These are phyloP conservation scores for Euphorbia celastroides DNA, from an alignment of 441 rosid species.

Conservation along the genomic window DNA sequence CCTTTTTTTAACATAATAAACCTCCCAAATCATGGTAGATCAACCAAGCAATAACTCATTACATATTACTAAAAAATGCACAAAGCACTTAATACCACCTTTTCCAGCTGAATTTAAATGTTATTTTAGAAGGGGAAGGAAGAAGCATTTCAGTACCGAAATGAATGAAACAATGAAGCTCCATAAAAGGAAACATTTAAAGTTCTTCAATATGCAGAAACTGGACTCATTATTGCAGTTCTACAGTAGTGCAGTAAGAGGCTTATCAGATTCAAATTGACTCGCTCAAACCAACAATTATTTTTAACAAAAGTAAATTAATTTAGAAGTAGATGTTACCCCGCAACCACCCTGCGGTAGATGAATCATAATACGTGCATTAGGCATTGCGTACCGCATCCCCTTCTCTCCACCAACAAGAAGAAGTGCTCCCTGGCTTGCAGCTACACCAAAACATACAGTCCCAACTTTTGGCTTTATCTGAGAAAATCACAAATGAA, in stretches of 20 bases:
- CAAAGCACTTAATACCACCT: neutral
- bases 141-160: neutral
- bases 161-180: neutral
- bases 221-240: neutral
- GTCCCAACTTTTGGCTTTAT: constrained; percentile 92
- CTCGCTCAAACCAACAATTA: neutral
- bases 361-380: constrained; percentile 85
- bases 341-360: constrained; percentile 89
- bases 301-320: constrained; percentile 7
- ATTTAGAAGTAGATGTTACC: constrained; percentile 38
- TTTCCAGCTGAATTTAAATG: neutral
- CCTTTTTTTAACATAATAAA: too few relatives aligned
- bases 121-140: neutral
- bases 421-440: constrained; percentile 91
- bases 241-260: neutral
- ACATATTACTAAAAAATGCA: neutral
- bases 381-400: constrained; percentile 95
- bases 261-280: neutral
- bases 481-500: constrained; percentile 40
- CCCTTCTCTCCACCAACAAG: constrained; percentile 95
- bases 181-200: neutral
- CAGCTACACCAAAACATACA: constrained; percentile 90
- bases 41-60: neutral
- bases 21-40: neutral
- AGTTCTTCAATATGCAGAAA: neutral